Conservation (phyloP, 1,284 basidiomycete species). For the Cryptococcus jaspeensis region DNA sequence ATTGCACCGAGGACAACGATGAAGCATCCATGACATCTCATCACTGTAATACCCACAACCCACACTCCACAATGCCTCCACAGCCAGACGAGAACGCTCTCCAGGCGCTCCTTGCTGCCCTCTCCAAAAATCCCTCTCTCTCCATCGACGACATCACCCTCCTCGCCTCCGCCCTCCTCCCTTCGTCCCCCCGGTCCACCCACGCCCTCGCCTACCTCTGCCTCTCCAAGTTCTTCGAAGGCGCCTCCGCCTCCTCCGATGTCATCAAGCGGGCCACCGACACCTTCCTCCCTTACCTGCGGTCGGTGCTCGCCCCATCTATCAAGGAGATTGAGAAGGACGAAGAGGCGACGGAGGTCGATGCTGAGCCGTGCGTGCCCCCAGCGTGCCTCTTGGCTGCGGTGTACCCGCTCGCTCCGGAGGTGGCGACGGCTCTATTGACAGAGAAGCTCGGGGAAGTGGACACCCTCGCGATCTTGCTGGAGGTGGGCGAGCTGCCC, state of each 20-base stretch:
- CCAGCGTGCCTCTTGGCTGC: slow-evolving; percentile 27
- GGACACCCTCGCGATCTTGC: slow-evolving; percentile 31
- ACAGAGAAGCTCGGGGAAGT: slow-evolving; percentile 20
- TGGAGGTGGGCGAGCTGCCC: slow-evolving; percentile 45
- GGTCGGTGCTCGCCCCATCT: not conserved
- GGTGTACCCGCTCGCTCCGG: slow-evolving; percentile 32
- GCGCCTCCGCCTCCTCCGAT: not conserved
- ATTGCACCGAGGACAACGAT: too few relatives aligned
- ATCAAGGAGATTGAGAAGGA: slow-evolving; percentile 4
- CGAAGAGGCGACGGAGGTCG: slow-evolving; percentile 4
- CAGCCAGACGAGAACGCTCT: slow-evolving; percentile 8
- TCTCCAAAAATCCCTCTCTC: slow-evolving; percentile 2
- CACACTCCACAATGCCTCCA: not conserved
- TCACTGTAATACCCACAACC: not conserved
- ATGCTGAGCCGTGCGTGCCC: slow-evolving; percentile 18
- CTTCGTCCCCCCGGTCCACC: slow-evolving; percentile 14
- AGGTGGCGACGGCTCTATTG: slow-evolving; percentile 22
- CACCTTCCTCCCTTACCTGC: not conserved
- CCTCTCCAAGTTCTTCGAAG: slow-evolving; percentile 22
- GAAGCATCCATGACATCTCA: not conserved
- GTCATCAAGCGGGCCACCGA: not conserved
- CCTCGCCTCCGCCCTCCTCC: slow-evolving; percentile 22
- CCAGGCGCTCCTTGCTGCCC: slow-evolving; percentile 4
- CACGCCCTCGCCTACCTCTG: slow-evolving; percentile 28
- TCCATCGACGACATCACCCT: slow-evolving; percentile 16